Conservation (phyloP, 371 early-diverging fungal genomes). For the Rhizopus arrhizus region DNA sequence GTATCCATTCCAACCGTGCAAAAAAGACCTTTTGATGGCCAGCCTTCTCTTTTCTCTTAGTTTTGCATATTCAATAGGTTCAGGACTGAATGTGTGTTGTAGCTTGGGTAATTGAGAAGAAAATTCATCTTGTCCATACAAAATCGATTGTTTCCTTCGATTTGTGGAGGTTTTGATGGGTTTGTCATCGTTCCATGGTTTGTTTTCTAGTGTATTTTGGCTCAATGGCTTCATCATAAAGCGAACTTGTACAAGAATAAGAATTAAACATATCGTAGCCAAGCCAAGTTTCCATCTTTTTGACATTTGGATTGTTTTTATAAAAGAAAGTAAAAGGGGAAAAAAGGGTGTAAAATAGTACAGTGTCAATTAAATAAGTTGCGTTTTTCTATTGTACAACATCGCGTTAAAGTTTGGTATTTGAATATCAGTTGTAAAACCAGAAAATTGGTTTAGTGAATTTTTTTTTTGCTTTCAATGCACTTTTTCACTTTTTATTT, state of each 20-base stretch:
- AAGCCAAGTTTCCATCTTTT: constrained; percentile 13
- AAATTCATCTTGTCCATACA: constrained; percentile 24
- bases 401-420: too few relatives aligned
- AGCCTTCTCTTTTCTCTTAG: constrained; percentile 21
- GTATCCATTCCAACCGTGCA: constrained; percentile 78
- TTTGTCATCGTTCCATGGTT: neutral
- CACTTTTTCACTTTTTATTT: too few relatives aligned
- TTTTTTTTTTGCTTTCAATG: too few relatives aligned
- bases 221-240: neutral
- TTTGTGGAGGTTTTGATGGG: neutral
- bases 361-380: too few relatives aligned
- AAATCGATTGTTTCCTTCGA: constrained; percentile 16
- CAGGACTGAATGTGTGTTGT: constrained; percentile 26
- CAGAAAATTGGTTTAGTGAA: too few relatives aligned
- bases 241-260: constrained; percentile 3
- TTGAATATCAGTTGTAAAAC: too few relatives aligned
- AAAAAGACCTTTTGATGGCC: constrained; percentile 31
- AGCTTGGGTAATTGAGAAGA: constrained; percentile 23
- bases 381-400: too few relatives aligned
- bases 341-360: neutral
- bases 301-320: constrained; percentile 9
- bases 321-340: constrained; percentile 1
- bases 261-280: constrained; percentile 1
- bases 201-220: neutral
- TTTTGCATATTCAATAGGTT: constrained; percentile 21